Evolutionary conservation across 306 rosid genomes (phyloP), one percentile per base, ranked within the genome.

Genomic region (Trifolium repens): DNA sequence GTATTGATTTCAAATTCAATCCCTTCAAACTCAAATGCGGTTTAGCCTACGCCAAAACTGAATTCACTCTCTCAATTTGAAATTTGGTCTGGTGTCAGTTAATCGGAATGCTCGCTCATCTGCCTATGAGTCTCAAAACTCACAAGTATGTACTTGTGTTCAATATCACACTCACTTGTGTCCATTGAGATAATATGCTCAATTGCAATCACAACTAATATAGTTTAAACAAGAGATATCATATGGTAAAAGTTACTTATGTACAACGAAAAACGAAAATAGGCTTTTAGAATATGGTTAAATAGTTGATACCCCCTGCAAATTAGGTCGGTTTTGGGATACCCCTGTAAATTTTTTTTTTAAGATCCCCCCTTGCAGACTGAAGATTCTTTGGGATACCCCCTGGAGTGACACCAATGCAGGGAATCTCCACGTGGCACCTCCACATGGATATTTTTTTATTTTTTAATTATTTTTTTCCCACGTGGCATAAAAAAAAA

Each of bases 31-130:
- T 46, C 32, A 37, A 26, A 30, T 15, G 63, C 37, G 3, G 67
- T 42, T 52, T 69, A 15, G 43, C 40, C 58, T 58, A n/a, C 11
- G 15, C 47, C 30, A 16, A 49, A 59, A 74, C 72, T 40, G 72
- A 70, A 59, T 39, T 71, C 34, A 32, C 16, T 42, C 73, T 77
- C 67, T 24, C 54, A 24, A 37, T 1, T 60, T 7, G 42, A 60
- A 60, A 60, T 60, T 19, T 6, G 66, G 19, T 30, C 64, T 11
- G 64, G 8, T 60, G 5, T 32, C 10, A 15, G 17, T 13, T 59
- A 30, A 27, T 59, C 65, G 5, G 39, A 59, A 59, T 26, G 14
- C 37, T n/a, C n/a, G n/a, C n/a, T 58, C 35, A 26, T 58, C 39
- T 58, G 16, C 64, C n/a, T 4, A 26, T 26, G 37, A 24, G 16